These are phyloP conservation scores for Leccinum arenicola DNA, from an alignment of 768 basidiomycete species.

Conservation along the genomic window DNA sequence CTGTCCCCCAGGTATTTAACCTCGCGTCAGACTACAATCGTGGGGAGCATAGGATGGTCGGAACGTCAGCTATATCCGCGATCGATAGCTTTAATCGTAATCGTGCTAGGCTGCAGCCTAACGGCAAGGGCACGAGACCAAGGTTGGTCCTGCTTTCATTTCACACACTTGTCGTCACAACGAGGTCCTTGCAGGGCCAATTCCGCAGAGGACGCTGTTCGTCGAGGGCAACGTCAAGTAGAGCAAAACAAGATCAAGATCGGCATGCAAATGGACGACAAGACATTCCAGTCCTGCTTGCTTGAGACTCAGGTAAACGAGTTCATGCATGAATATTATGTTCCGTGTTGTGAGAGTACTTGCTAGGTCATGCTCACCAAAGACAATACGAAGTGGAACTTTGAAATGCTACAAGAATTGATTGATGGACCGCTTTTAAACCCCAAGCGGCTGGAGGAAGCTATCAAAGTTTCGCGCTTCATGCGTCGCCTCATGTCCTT, in stretches of 20 bases:
- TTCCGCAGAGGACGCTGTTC: constrained; percentile 81
- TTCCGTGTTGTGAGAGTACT: not conserved
- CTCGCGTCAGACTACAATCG: constrained; percentile 81
- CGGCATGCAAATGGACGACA: constrained; percentile 95
- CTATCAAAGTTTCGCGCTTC: constrained; percentile 85
- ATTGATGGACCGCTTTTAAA: constrained; percentile 92
- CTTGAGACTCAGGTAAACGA: constrained; percentile 77
- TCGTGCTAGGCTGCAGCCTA: constrained; percentile 63
- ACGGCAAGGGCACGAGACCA: constrained; percentile 56
- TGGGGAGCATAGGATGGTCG: constrained; percentile 76
- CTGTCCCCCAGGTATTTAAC: constrained; percentile 80
- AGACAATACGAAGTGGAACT: constrained; percentile 91
- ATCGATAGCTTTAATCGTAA: constrained; percentile 97
- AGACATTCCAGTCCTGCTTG: constrained; percentile 78
- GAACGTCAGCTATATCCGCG: constrained; percentile 78
- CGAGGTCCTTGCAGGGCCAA: constrained; percentile 51
- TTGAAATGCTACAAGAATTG: constrained; percentile 82
- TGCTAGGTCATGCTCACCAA: constrained; percentile 79
- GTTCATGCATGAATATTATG: not conserved
- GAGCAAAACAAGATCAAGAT: constrained; percentile 88
- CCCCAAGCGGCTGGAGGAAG: constrained; percentile 91
- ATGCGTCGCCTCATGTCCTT: constrained; percentile 90
- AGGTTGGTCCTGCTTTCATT: constrained; percentile 43
- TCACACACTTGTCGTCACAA: not conserved
- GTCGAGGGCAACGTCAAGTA: constrained; percentile 85